These are phyloP conservation scores for Colletotrichum sp. DNA, from an alignment of 2,329 filamentous ascomycete genomes.

Conservation along the genomic window DNA sequence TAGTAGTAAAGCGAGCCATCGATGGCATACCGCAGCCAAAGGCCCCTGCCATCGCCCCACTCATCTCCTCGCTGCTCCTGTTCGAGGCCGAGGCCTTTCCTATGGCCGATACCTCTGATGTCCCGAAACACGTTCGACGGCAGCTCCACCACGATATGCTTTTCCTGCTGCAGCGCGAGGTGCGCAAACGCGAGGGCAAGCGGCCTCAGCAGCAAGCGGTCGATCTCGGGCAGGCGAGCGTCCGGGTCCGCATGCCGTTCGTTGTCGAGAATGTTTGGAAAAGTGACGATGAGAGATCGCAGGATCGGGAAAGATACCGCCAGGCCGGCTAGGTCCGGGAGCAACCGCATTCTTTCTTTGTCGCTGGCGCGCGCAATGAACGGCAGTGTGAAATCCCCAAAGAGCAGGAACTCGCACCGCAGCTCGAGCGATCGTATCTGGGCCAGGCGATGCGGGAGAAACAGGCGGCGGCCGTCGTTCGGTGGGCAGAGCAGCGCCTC, in stretches of 20 bases:
- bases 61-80: background rate
- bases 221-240: background rate
- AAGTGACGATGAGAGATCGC: background rate
- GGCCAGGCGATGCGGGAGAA: slow-evolving; percentile 26
- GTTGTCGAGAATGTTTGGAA: background rate
- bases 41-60: background rate
- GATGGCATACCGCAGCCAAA: background rate
- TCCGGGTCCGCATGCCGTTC: background rate
- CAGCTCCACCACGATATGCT: background rate
- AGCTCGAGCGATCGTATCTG: slow-evolving; percentile 28
- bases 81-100: background rate
- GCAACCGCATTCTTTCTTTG: background rate
- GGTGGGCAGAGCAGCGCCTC: slow-evolving; percentile 19
- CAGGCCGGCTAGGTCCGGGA: background rate
- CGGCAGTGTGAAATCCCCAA: background rate
- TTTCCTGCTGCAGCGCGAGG: background rate
- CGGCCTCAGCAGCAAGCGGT: background rate
- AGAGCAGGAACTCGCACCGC: slow-evolving; percentile 26
- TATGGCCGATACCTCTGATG: background rate
- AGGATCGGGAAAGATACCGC: background rate
- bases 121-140: background rate
- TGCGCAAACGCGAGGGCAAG: background rate
- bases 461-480: background rate
- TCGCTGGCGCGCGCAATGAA: background rate
- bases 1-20: background rate